phyloP scores from a whole-genome alignment of 805 yeast genomes.

The Schizosaccharomyces osmophilus region DNA sequence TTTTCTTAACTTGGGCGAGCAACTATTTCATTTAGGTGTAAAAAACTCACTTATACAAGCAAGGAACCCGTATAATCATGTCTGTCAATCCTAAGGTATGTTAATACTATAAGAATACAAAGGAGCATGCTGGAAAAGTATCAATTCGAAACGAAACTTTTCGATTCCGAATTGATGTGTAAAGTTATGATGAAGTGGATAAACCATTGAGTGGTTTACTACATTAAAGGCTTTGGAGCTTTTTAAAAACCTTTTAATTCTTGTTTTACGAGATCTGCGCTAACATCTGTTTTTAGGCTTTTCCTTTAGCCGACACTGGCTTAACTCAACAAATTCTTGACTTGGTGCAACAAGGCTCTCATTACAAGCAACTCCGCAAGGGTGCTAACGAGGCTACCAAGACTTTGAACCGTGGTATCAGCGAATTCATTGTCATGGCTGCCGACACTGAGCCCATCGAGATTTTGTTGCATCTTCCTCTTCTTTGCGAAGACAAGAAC shows the following conservation, averaged over 20 bases:
- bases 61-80: slow-evolving; percentile 1
- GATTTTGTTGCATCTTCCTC: slow-evolving; percentile 87
- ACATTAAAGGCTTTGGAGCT: background rate
- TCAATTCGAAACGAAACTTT: background rate
- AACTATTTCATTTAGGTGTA: background rate
- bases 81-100: background rate
- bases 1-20: background rate
- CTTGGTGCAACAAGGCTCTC: slow-evolving; percentile 92
- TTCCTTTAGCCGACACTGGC: slow-evolving; percentile 93
- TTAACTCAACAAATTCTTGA: slow-evolving; percentile 91
- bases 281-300: slow-evolving; percentile 33
- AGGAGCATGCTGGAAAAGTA: background rate
- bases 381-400: slow-evolving; percentile 99
- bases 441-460: slow-evolving; percentile 99
- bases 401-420: slow-evolving; percentile 96
- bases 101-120: background rate
- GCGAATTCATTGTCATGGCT: slow-evolving; percentile 98
- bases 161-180: too few species aligned
- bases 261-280: background rate
- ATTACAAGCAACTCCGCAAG: slow-evolving; percentile 93
- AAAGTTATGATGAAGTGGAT: too few species aligned
- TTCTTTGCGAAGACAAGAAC: slow-evolving; percentile 96
- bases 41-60: background rate
- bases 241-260: too few species aligned
- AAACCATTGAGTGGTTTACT: background rate